Evolutionary conservation across 2,329 filamentous ascomycete species (phyloP), one percentile per base, ranked within the genome.

Genomic region (Ophiosphaerella narmari): DNA sequence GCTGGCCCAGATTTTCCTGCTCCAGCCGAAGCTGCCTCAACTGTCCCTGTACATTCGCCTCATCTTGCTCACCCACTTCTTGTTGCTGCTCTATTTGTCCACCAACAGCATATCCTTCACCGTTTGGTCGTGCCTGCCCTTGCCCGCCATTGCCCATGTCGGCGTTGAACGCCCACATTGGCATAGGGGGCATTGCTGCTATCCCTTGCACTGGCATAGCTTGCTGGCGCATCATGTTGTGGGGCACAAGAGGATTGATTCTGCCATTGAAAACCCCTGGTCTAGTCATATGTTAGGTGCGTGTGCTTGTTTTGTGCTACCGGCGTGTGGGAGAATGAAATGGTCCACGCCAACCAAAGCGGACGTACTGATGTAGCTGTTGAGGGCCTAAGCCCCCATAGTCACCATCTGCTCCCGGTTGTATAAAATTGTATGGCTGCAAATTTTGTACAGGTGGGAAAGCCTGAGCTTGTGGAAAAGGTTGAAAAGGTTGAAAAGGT

Each of bases 311-410:
- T 29, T 7, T 29, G 26, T 4, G 26, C 11, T 7, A 11, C 12
- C n/a, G n/a, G n/a, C 11, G 24, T 18, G 39, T 13, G 14, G 16
- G 24, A 16, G 23, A 24, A 31, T 29, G 8, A 18, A 31, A 41
- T 16, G 26, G n/a, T 14, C n/a, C 12, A 31, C 9, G 23, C 6
- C 39, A 31, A 34, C 11, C 16, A 21, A 23, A 34, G 23, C 39
- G 37, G 11, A 39, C 33, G 32, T 44, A 44, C 21, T 29, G 43
- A 43, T 49, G 31, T 45, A 29, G 43, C 36, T 40, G 54, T 24
- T 23, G 48, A 23, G 36, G 36, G 29, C 18, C 37, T 41, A 41
- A 13, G 43, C 23, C 42, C 34, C 37, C 16, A 26, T 14, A 11
- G 34, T 31, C 31, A 21, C 29, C 31, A 42, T 50, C 44, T 18